A percentile compares a stretch with the other conserved stretches of the same genome.
Evolutionary conservation across 2,329 filamentous ascomycete genomes (phyloP).

Genomic region (Exophiala sp.): DNA sequence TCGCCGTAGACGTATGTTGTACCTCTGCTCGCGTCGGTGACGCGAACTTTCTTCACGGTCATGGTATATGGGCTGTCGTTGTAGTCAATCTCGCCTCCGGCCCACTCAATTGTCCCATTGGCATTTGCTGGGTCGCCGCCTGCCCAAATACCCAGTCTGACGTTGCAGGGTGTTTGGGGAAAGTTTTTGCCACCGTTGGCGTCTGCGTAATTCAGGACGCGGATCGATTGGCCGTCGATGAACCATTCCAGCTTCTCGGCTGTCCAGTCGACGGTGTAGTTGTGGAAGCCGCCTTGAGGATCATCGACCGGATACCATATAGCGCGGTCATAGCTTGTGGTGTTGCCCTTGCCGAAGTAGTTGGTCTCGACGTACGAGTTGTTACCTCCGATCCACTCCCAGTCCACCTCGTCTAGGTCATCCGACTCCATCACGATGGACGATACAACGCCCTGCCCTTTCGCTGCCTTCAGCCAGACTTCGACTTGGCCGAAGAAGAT

Average conservation of each 20-base stretch:
- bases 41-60: constrained; percentile 69
- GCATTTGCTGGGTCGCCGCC: constrained; percentile 79
- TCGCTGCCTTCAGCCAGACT: constrained; percentile 71
- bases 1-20: constrained; percentile 41
- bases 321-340: constrained; percentile 67
- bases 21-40: constrained; percentile 49
- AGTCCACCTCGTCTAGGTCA: constrained; percentile 83
- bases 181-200: constrained; percentile 69
- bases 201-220: constrained; percentile 67
- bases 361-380: constrained; percentile 64
- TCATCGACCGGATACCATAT: constrained; percentile 57
- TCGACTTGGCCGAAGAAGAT: constrained; percentile 83
- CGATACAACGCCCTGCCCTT: constrained; percentile 72
- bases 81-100: constrained; percentile 81
- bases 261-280: constrained; percentile 91
- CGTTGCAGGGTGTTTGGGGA: constrained; percentile 91
- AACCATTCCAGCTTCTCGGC: constrained; percentile 79
- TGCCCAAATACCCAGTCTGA: constrained; percentile 89
- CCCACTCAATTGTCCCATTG: constrained; percentile 84
- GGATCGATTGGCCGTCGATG: constrained; percentile 72
- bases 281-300: constrained; percentile 72
- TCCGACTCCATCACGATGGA: constrained; percentile 80
- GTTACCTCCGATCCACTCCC: constrained; percentile 74
- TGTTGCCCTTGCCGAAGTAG: constrained; percentile 73
- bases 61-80: constrained; percentile 79